Evolutionary conservation across 2,329 filamentous ascomycete genomes (phyloP), one percentile per base, ranked within the genome.

Genomic region (Meredithiella fracta): DNA sequence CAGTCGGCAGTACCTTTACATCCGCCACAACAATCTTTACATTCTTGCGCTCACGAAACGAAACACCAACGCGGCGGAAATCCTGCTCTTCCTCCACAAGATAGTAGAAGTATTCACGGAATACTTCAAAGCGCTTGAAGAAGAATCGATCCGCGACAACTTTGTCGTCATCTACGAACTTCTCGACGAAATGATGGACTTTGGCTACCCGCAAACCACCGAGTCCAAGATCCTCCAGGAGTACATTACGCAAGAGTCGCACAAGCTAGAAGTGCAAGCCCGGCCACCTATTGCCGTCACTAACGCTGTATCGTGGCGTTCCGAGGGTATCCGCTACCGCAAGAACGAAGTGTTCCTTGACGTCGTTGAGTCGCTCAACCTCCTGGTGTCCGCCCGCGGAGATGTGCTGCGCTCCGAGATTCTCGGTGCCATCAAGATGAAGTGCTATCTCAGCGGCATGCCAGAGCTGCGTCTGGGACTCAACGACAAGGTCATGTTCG

Each of bases 111-210:
- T 98, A 61, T 98, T 98, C 68, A 98, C 92, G 59, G 92, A 98
- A 71, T 98, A 98, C 75, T 98, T 98, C 78, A 98, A 98, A 70
- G 91, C 94, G 61, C 78, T 98, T 59, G 92, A 98, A 70, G 92
- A 98, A 70, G 92, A 98, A 71, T 95, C 88, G 64, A 98, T 98
- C 68, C 82, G 92, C 64, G 92, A 98, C 75, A 98, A 98, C 74
- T 98, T 98, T 67, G 92, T 98, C 69, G 83, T 98, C 67, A 98
- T 98, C 66, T 98, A 98, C 75, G 92, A 98, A 71, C 73, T 98
- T 60, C 79, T 98, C 60, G 92, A 98, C 67, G 92, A 98, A 74
- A 98, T 98, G 92, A 98, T 98, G 92, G 92, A 98, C 71, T 98
- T 98, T 75, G 92, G 92, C 61, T 96, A 98, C 69, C 92, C 92